Base-by-base conservation (phyloP, 305 asterid species). In the Striga hermonthica region DNA sequence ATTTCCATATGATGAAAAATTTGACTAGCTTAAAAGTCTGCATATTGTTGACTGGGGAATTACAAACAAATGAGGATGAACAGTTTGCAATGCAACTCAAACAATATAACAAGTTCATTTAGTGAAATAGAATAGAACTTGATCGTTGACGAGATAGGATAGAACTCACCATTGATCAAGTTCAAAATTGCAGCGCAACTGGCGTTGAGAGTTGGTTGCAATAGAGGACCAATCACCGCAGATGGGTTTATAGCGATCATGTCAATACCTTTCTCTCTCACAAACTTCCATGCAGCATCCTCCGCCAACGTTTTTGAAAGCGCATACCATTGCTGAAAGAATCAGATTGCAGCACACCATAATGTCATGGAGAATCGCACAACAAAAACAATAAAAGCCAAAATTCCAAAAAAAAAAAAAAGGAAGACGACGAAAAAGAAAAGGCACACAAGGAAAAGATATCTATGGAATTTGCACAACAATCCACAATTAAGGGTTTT, bases 191-290 rank as follows among this genome's bases (percentile, higher is more conserved):
- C 31, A 11, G 11, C 60, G 5, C 54, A 64, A 9, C 70, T 44
- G 7, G 22, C 2, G 61, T 74, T 74, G 54, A 69, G 74, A 14
- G 67, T 74, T 41, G 78, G 74, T 67, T 64, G 78, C 40, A 74
- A 35, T 37, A 64, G 60, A 7, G 75, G 79, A 50, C 75, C 75
- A 11, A 64, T 65, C 4, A 69, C 64, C 28, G 40, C 40, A 1
- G 65, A 74, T 0, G 79, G 79, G 70, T 74, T 67, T 38, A 74
- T 41, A 4, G 60, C 62, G 11, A 74, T 54, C 65, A 74, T 31
- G 38, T 74, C 69, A 4, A 74, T 52, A 34, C 60, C 72, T 22
- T 64, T 58, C n/a, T 69, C 41, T 14, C 55, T 38, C 8, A 59
- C 56, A 14, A 49, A 69, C 15, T 65, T 54, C 68, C 53, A 14